phyloP scores from a whole-genome alignment of 2,329 filamentous ascomycete species.

The Fusarium dimerum region DNA sequence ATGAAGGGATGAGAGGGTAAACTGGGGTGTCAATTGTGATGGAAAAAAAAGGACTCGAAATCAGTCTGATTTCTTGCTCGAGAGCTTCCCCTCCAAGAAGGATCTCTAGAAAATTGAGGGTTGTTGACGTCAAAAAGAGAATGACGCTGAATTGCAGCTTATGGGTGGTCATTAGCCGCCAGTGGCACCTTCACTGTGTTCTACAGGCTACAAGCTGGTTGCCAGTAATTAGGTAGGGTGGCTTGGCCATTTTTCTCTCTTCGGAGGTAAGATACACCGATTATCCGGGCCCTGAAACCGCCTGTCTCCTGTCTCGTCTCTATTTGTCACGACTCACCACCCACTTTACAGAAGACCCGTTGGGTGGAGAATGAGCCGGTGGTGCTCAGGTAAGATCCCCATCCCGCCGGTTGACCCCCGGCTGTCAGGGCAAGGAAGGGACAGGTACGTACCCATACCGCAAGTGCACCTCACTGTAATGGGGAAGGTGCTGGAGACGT shows the following conservation, averaged over 20 bases:
- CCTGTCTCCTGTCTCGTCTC: neutral
- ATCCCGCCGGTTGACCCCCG: too few species aligned
- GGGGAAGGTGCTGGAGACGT: neutral
- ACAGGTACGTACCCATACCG: constrained; percentile 24
- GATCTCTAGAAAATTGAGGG: constrained; percentile 18
- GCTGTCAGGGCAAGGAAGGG: neutral
- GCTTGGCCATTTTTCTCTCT: constrained; percentile 8
- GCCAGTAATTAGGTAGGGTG: constrained; percentile 10
- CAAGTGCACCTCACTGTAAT: constrained; percentile 7
- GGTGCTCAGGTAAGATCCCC: too few species aligned
- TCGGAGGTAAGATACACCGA: constrained; percentile 25
- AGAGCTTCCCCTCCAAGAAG: constrained; percentile 6
- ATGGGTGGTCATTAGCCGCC: neutral
- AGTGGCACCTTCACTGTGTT: neutral
- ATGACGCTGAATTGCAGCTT: constrained; percentile 28
- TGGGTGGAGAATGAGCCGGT: too few species aligned
- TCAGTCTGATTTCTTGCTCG: neutral
- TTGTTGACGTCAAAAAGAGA: constrained; percentile 26
- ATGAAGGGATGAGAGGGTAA: neutral
- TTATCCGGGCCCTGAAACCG: constrained; percentile 13
- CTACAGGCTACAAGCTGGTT: constrained; percentile 9
- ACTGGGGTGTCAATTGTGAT: neutral
- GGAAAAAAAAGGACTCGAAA: neutral
- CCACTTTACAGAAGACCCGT: too few species aligned
- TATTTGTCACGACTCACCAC: too few species aligned